Base-by-base conservation (phyloP, 495 filamentous ascomycete species). In the Trichocladium antarcticum region DNA sequence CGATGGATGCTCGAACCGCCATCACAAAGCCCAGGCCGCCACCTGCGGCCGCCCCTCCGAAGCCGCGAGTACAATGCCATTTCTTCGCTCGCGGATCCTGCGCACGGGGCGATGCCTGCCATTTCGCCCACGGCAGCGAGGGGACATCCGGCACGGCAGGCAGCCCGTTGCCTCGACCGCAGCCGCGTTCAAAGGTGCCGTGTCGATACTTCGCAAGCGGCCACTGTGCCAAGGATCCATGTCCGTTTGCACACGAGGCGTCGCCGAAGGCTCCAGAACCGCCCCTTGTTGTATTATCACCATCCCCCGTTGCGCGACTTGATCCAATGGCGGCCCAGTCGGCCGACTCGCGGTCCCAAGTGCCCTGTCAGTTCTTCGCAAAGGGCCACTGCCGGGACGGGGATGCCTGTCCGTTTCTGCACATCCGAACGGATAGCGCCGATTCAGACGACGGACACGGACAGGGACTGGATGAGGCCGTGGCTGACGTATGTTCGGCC, bases 321-420 rank as follows among this genome's bases (percentile, higher is more conserved):
- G n/a, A n/a, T 15, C 42, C 1, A 16, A 35, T 27, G 24, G n/a
- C n/a, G n/a, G n/a, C n/a, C n/a, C n/a, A n/a, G n/a, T n/a, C n/a
- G n/a, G n/a, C 10, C 3, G 50, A 47, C 15, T 31, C 50, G 16
- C 41, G 55, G 27, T 35, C 55, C 11, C 51, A 51, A 22, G 19
- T 54, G 7, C 43, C 38, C 10, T 57, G 55, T 28, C 43, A 31
- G 19, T 57, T 56, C 41, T 56, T 47, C 19, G 9, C 38, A 1
- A 34, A 20, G 24, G 53, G 47, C 2, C 8, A 10, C 31, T 55
- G 53, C 24, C 37, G 29, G 16, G 47, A 50, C 17, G 53, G 42
- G 2, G 37, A 22, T 9, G 16, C 21, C 14, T 55, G 53, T 31
- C 46, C 47, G 16, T 50, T 47, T 50, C 29, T 41, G 10, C 53